phyloP scores from a whole-genome alignment of 2,329 filamentous ascomycete genomes.

The Epichloe gansuensis region DNA sequence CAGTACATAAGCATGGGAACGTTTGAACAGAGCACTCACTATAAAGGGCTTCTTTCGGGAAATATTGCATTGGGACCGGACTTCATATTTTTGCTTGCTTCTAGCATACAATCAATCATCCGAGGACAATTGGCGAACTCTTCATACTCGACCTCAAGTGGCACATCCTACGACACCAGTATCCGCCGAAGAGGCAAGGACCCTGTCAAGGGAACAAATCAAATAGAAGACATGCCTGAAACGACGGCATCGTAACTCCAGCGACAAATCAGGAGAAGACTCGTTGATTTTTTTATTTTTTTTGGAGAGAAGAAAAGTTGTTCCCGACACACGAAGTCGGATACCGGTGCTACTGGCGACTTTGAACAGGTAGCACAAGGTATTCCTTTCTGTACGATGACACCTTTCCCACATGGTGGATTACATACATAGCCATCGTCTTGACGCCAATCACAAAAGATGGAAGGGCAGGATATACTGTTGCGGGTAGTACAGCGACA shows the following conservation, averaged over 20 bases:
- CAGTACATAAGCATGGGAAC: conserved; percentile 24
- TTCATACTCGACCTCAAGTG: background rate
- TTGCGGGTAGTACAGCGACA: conserved; percentile 1
- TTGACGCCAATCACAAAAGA: conserved; percentile 1
- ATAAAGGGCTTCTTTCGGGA: conserved; percentile 26
- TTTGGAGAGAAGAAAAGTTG: conserved; percentile 1
- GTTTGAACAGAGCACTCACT: conserved; percentile 11
- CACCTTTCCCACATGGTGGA: background rate
- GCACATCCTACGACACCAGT: background rate
- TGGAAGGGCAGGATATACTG: background rate
- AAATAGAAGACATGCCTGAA: background rate
- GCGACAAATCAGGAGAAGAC: background rate
- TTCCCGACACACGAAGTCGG: background rate
- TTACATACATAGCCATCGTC: background rate
- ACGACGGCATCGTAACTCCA: background rate
- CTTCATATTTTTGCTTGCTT: conserved; percentile 15
- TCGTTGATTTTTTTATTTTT: background rate
- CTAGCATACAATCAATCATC: conserved; percentile 20
- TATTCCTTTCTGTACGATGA: conserved; percentile 2
- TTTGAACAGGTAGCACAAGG: background rate
- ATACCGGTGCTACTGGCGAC: background rate
- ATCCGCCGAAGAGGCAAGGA: background rate
- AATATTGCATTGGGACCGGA: conserved; percentile 35
- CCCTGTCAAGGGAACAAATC: background rate
- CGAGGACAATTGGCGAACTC: conserved; percentile 4